Evolutionary conservation across 2,329 filamentous ascomycete species (phyloP), one percentile per base, ranked within the genome.

Genomic region (Tolypocladium sp.): DNA sequence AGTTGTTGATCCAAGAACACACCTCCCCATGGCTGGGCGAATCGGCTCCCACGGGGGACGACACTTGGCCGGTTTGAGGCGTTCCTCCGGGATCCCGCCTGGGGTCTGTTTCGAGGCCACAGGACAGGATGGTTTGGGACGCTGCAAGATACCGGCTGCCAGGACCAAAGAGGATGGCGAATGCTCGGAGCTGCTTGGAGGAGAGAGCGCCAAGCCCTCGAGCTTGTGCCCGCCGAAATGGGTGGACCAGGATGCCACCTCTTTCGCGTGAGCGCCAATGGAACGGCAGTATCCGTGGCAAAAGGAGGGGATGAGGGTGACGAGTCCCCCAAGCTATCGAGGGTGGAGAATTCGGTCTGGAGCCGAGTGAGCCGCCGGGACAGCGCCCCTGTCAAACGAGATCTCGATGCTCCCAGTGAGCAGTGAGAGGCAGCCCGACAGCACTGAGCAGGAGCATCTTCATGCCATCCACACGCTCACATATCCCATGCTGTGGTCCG

Each of bases 291-390:
- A 73, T 72, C 67, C 68, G 67, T 61, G 56, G 61, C 63, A 20
- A 22, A 49, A 9, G 49, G 63, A 66, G 65, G 65, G 64, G 63
- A 67, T 63, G 63, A 64, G 65, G 58, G 68, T 71, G 69, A 71
- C 66, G 69, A 71, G 64, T 70, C 66, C 30, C 44, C 37, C 40
- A 41, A 25, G 51, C 54, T 27, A 41, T 38, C 12, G 40, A 52
- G 40, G 64, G 70, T 72, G 71, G 69, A 64, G 65, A 60, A 56
- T 62, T 73, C 68, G 69, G 71, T 67, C 68, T 71, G 65, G 66
- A 74, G 71, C 73, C 73, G 73, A 73, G 66, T 67, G 67, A 73
- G 70, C 68, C 69, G 70, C 71, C 70, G 66, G 63, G 58, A 60
- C 60, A 58, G 38, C 56, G 41, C 41, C 57, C 59, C 55, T 60